Evolutionary conservation across 2,329 filamentous ascomycete genomes (phyloP).

Genomic region (Esteya vermicola): DNA sequence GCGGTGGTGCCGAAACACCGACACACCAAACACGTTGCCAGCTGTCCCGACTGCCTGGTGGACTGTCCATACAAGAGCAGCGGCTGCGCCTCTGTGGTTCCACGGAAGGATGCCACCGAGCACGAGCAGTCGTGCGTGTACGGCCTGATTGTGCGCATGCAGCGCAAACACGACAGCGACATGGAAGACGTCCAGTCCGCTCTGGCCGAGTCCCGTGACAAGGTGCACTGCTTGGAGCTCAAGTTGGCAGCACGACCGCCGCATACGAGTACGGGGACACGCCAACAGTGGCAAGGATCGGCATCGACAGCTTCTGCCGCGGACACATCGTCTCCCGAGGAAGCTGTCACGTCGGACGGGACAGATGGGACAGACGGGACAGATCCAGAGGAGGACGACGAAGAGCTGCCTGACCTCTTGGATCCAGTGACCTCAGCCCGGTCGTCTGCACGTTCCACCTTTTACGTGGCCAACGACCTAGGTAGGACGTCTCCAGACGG

Average conservation of each 20-base stretch:
- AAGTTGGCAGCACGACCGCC: background rate
- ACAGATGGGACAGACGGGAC: too few species aligned
- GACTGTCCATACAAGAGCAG: slow-evolving; percentile 33
- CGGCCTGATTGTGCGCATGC: slow-evolving; percentile 19
- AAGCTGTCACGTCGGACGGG: too few species aligned
- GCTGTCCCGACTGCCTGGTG: slow-evolving; percentile 26
- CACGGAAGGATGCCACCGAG: slow-evolving; percentile 24
- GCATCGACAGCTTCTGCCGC: background rate
- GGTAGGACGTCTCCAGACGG: background rate
- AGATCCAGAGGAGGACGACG: too few species aligned
- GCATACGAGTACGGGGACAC: background rate
- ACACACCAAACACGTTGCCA: slow-evolving; percentile 31
- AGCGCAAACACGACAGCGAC: slow-evolving; percentile 7
- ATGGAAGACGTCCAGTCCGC: slow-evolving; percentile 8
- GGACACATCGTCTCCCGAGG: too few species aligned
- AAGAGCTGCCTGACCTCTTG: too few species aligned
- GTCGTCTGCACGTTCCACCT: too few species aligned
- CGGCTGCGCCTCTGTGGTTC: slow-evolving; percentile 29
- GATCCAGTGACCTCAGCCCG: too few species aligned
- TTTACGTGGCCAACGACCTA: slow-evolving; percentile 2
- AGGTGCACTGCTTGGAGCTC: background rate
- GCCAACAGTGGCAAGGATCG: too few species aligned
- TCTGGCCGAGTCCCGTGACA: slow-evolving; percentile 7
- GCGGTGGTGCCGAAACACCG: slow-evolving; percentile 27
- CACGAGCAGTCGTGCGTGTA: slow-evolving; percentile 37